A percentile compares a stretch with the other conserved stretches of the same genome.
Conservation (phyloP, 306 rosid genomes). For the Cotoneaster glaucophyllus region DNA sequence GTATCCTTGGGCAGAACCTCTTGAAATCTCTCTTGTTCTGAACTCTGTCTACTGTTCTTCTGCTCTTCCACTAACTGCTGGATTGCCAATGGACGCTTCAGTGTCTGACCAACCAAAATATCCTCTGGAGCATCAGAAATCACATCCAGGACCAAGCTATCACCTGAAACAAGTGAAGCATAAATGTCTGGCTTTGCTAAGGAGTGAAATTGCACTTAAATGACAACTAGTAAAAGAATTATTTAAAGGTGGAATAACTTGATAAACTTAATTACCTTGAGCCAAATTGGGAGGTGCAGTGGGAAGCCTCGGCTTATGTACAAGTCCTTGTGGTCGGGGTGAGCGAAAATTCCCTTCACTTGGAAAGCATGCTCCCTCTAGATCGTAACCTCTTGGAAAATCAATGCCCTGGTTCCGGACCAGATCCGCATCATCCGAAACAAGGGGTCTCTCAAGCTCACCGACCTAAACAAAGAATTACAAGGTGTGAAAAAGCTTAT, state of each 20-base stretch:
- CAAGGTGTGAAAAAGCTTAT: slow-evolving; percentile 1
- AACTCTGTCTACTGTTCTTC: slow-evolving; percentile 26
- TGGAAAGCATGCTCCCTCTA: slow-evolving; percentile 67
- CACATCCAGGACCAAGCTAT: slow-evolving; percentile 50
- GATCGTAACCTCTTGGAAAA: slow-evolving; percentile 67
- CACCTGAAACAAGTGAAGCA: slow-evolving; percentile 31
- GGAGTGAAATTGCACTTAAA: neutral
- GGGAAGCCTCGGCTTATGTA: slow-evolving; percentile 65
- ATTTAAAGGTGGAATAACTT: neutral
- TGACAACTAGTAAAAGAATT: neutral
- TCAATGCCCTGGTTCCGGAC: slow-evolving; percentile 34
- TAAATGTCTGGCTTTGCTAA: neutral
- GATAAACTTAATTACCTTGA: slow-evolving; percentile 30
- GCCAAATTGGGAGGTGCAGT: slow-evolving; percentile 28
- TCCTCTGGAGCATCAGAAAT: slow-evolving; percentile 44
- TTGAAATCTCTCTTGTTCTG: slow-evolving; percentile 33
- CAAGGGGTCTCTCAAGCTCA: slow-evolving; percentile 84
- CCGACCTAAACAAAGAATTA: slow-evolving; percentile 27
- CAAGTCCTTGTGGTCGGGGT: slow-evolving; percentile 46
- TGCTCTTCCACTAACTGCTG: slow-evolving; percentile 39
- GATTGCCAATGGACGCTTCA: slow-evolving; percentile 40
- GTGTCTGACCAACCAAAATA: slow-evolving; percentile 52
- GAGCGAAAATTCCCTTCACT: slow-evolving; percentile 62
- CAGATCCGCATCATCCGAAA: slow-evolving; percentile 33
- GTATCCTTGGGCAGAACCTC: slow-evolving; percentile 29